Evolutionary conservation across 2,329 filamentous ascomycete genomes (phyloP).

Genomic region (Aspergillus sp.): DNA sequence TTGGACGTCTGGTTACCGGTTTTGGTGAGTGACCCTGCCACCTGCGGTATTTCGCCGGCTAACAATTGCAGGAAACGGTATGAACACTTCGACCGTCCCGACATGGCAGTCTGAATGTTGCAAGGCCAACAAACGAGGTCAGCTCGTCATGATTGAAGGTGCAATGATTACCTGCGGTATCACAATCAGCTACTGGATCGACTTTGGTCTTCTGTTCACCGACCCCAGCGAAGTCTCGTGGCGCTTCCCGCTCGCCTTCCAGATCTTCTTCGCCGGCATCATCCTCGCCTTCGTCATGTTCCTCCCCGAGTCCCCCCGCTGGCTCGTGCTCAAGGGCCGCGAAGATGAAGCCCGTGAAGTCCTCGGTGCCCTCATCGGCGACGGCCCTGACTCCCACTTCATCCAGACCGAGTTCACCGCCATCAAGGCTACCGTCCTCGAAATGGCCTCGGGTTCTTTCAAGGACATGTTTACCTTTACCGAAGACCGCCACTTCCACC

Average conservation of each 20-base stretch:
- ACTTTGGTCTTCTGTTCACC: conserved; percentile 55
- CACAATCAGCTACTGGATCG: conserved; percentile 52
- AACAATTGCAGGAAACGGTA: conserved; percentile 38
- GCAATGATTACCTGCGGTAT: conserved; percentile 53
- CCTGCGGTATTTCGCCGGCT: neutral
- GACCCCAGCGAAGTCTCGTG: conserved; percentile 50
- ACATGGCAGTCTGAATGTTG: conserved; percentile 55
- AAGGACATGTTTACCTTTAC: conserved; percentile 60
- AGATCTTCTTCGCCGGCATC: conserved; percentile 56
- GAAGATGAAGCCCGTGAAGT: conserved; percentile 53
- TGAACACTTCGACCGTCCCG: conserved; percentile 54
- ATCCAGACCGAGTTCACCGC: conserved; percentile 50
- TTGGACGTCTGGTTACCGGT: conserved; percentile 53
- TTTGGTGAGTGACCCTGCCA: conserved; percentile 35
- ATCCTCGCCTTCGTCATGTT: conserved; percentile 50
- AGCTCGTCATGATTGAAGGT: conserved; percentile 55
- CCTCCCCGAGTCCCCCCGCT: conserved; percentile 59
- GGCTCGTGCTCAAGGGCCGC: conserved; percentile 57
- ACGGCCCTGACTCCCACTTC: conserved; percentile 45
- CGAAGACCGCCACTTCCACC: conserved; percentile 57
- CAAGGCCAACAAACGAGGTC: conserved; percentile 51
- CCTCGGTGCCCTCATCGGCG: conserved; percentile 48
- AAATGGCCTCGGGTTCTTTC: conserved; percentile 53
- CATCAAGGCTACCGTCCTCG: conserved; percentile 55
- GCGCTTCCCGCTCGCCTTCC: conserved; percentile 59